These are phyloP conservation scores for Annulohypoxylon moriforme DNA, from an alignment of 495 filamentous ascomycete genomes.

Conservation along the genomic window DNA sequence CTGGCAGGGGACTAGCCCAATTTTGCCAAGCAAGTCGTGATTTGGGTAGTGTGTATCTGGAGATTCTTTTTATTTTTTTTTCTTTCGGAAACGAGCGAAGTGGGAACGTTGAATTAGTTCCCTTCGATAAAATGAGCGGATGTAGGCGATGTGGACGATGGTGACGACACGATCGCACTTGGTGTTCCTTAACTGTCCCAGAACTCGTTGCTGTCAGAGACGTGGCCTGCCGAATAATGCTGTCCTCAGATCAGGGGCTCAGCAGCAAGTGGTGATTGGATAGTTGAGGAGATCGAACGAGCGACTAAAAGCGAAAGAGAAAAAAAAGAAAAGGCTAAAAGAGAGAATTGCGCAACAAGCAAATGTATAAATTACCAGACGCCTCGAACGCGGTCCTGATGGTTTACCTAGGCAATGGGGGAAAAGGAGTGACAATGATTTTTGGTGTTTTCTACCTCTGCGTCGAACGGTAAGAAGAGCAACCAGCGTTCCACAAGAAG, in stretches of 20 bases:
- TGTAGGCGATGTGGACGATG: slow-evolving; percentile 19
- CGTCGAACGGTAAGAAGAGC: slow-evolving; percentile 29
- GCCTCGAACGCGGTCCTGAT: slow-evolving; percentile 16
- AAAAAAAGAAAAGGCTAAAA: slow-evolving; percentile 11
- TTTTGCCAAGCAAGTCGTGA: slow-evolving; percentile 20
- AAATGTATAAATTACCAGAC: slow-evolving; percentile 16
- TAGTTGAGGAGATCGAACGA: slow-evolving; percentile 40
- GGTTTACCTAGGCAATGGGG: slow-evolving; percentile 1
- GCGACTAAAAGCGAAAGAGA: slow-evolving; percentile 37
- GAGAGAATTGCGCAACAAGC: slow-evolving; percentile 29
- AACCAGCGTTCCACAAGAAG: slow-evolving; percentile 26
- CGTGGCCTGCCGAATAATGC: slow-evolving; percentile 46
- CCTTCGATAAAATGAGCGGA: slow-evolving; percentile 38
- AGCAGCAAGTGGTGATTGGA: slow-evolving; percentile 39
- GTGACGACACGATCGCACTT: slow-evolving; percentile 40
- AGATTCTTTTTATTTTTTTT: slow-evolving; percentile 17
- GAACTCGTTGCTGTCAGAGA: slow-evolving; percentile 41
- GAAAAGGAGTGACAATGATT: slow-evolving; percentile 42
- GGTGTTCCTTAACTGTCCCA: slow-evolving; percentile 38
- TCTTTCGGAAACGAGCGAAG: slow-evolving; percentile 36
- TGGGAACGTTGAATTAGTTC: slow-evolving; percentile 30
- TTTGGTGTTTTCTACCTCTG: slow-evolving; percentile 40
- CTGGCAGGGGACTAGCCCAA: slow-evolving; percentile 28
- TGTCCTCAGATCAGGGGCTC: slow-evolving; percentile 49
- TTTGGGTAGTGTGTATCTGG: slow-evolving; percentile 9